Percentiles rank a stretch among this genome's conserved stretches.
Evolutionary conservation across 441 rosid species (phyloP).

Genomic region (Gossypium lobatum): DNA sequence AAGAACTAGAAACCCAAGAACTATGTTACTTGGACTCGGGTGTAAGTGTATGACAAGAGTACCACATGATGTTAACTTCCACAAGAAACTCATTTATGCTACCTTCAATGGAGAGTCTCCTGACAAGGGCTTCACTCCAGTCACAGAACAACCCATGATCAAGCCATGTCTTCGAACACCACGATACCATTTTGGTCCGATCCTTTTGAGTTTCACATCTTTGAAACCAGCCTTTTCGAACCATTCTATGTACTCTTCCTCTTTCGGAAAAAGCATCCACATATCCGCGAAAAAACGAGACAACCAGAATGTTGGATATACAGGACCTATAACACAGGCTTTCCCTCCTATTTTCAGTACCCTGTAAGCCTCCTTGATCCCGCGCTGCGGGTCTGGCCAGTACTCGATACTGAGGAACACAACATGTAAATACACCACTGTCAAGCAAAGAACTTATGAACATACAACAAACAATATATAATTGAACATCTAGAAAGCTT

Average conservation of each 20-base stretch:
- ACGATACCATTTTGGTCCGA: conserved; percentile 98
- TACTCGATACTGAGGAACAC: conserved; percentile 71
- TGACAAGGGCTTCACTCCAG: conserved; percentile 82
- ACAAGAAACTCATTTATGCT: not conserved
- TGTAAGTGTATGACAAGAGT: not conserved
- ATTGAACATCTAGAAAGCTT: too few species aligned
- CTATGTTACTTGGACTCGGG: not conserved
- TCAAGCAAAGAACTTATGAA: too few species aligned
- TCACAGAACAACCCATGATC: conserved; percentile 96
- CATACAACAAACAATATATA: too few species aligned
- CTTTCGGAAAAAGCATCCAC: conserved; percentile 98
- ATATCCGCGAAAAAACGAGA: conserved; percentile 93
- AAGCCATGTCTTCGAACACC: conserved; percentile 92
- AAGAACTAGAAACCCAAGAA: not conserved
- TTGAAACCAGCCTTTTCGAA: conserved; percentile 79
- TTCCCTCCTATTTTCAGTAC: conserved; percentile 89
- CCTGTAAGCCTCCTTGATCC: conserved; percentile 91
- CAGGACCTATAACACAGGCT: conserved; percentile 92
- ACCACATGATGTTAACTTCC: not conserved
- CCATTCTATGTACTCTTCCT: conserved; percentile 98
- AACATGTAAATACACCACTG: not conserved
- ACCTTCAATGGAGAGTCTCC: conserved; percentile 97
- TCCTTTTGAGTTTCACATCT: conserved; percentile 83
- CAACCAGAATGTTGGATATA: conserved; percentile 87
- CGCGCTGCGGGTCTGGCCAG: conserved; percentile 98